Conservation (phyloP, 2,329 filamentous ascomycete genomes). For the Trichoderma sp. region DNA sequence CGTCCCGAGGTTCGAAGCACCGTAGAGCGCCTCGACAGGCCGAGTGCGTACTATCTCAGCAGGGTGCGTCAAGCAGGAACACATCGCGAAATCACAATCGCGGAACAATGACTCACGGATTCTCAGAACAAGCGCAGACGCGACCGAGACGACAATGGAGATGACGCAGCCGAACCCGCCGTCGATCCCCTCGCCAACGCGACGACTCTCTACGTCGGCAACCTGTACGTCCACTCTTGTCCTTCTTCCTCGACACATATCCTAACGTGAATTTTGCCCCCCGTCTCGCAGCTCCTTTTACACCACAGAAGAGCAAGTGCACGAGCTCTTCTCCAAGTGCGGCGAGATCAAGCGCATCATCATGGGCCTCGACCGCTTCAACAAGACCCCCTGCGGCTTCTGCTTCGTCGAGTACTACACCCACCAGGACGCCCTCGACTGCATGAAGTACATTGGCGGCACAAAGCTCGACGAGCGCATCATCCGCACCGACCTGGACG, state of each 20-base stretch:
- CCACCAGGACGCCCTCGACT: constrained; percentile 94
- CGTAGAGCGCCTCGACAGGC: constrained; percentile 88
- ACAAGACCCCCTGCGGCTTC: constrained; percentile 97
- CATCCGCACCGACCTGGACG: constrained; percentile 92
- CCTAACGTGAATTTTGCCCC: neutral
- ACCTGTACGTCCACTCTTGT: constrained; percentile 70
- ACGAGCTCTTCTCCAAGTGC: constrained; percentile 93
- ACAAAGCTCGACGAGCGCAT: constrained; percentile 98
- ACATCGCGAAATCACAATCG: neutral
- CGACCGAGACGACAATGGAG: constrained; percentile 60
- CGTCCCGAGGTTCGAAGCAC: constrained; percentile 62
- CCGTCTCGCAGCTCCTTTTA: constrained; percentile 74
- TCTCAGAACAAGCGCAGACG: constrained; percentile 71
- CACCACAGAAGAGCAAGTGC: constrained; percentile 98
- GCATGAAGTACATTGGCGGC: constrained; percentile 97
- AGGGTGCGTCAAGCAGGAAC: constrained; percentile 60
- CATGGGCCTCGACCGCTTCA: constrained; percentile 96
- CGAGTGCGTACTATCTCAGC: constrained; percentile 88
- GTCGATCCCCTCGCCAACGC: constrained; percentile 78
- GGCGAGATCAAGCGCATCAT: constrained; percentile 97
- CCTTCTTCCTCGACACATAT: neutral
- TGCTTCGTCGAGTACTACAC: constrained; percentile 99
- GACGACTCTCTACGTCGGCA: constrained; percentile 96
- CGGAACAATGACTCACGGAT: neutral
- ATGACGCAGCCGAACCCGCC: constrained; percentile 51